Percentiles rank a stretch among this genome's conserved stretches.
Conservation (phyloP, 1,284 basidiomycete genomes). For the Malassezia vespertilionis region DNA sequence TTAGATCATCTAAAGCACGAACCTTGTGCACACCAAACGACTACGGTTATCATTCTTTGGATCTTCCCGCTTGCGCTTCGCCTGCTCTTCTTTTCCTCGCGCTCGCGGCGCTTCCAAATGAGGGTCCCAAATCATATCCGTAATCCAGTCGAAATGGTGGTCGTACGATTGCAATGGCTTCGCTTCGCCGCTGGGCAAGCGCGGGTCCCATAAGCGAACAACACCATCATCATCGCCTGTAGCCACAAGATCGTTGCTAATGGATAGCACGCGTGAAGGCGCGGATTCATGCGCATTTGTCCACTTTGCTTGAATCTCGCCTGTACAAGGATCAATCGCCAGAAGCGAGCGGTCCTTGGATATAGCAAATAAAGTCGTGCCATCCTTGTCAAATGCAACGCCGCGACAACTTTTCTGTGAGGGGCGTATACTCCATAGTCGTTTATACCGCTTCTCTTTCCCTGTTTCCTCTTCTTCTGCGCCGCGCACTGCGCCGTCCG, state of each 20-base stretch:
- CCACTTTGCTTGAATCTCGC: constrained; percentile 57
- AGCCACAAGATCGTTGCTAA: constrained; percentile 63
- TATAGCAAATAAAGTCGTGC: constrained; percentile 56
- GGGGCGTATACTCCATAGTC: constrained; percentile 25
- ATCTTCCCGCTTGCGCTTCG: constrained; percentile 18
- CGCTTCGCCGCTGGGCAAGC: constrained; percentile 49
- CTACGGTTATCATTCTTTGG: constrained; percentile 15
- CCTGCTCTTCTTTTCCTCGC: constrained; percentile 6
- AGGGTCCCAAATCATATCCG: constrained; percentile 66
- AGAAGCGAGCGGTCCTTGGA: constrained; percentile 72
- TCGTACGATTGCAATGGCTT: constrained; percentile 57
- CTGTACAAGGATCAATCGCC: constrained; percentile 51
- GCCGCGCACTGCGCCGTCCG: neutral
- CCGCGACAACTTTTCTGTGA: constrained; percentile 36
- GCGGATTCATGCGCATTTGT: constrained; percentile 61
- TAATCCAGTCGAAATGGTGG: constrained; percentile 91
- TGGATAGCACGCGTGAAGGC: constrained; percentile 57
- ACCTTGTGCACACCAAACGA: constrained; percentile 32
- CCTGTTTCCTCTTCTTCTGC: neutral
- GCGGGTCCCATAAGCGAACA: constrained; percentile 84
- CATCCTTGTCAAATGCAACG: constrained; percentile 19
- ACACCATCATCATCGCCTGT: constrained; percentile 90
- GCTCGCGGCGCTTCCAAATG: constrained; percentile 23
- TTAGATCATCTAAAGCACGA: neutral
- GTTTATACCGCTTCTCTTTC: constrained; percentile 7